Evolutionary conservation across 2,329 filamentous ascomycete genomes (phyloP), one percentile per base, ranked within the genome.

Genomic region (Parasarocladium wereldwijsianum): DNA sequence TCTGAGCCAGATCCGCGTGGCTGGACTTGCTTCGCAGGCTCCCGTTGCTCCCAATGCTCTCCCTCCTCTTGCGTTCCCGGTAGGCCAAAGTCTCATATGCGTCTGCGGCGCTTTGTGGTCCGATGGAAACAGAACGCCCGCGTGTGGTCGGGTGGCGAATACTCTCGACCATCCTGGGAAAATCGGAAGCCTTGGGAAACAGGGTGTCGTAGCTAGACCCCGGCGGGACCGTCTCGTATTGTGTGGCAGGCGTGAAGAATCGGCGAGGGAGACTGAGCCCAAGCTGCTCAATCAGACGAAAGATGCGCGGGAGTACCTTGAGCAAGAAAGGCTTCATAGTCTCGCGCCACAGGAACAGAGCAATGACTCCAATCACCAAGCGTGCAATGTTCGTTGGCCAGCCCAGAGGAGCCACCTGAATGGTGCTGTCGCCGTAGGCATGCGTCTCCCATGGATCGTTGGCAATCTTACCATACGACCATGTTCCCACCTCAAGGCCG

Each of bases 11-110:
- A 25, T 63, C 60, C 22, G 47, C 38, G 26, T 58, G 44, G 39
- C 61, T 65, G 13, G 46, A 42, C 42, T 56, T 63, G 40, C 52
- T 57, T 38, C 51, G 53, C 19, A 65, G 32, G 36, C 57, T 60
- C n/a, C 55, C 52, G 32, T 68, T 62, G 44, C 66, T 65, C 34
- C 57, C 49, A 24, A 69, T 51, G 49, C 68, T 66, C 54, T 73
- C 68, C 18, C 66, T 51, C 17, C 68, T 54, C 33, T 60, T 56
- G 14, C 66, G 55, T 45, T 93, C 84, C 13, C 87, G 76, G 47
- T 93, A 93, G 5, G 87, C 90, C 28, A 98, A 63, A 13, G 85
- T 84, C 58, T 98, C 90, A 55, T 94, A 93, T 15, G 85, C 90
- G 55, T 98, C 90, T 2, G 90, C 90, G 36, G 86, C 86, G 26